Evolutionary conservation across 345 rosid genomes (phyloP).

Genomic region (Microcos paniculata): DNA sequence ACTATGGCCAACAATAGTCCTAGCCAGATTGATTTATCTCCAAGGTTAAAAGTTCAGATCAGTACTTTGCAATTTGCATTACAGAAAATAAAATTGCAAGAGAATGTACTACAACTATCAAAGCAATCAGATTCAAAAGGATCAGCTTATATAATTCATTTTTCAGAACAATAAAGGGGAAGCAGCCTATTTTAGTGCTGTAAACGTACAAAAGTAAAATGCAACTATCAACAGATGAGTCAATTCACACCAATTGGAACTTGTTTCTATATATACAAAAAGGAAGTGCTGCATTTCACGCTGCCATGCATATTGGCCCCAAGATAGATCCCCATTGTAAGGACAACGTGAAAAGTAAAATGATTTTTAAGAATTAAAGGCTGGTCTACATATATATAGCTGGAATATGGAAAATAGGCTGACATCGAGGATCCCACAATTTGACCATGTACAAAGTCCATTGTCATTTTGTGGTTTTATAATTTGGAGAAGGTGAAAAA

Average conservation of each 20-base stretch:
- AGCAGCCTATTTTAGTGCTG: background rate
- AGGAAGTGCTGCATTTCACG: background rate
- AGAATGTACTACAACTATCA: background rate
- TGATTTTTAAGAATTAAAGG: background rate
- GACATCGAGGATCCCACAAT: conserved; percentile 9
- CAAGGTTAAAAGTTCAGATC: no score
- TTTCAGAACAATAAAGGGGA: background rate
- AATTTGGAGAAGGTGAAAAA: background rate
- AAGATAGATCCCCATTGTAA: background rate
- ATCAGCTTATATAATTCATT: background rate
- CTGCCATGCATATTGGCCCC: background rate
- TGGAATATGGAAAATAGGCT: background rate
- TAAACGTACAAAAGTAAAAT: background rate
- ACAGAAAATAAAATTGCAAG: no score
- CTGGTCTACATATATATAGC: background rate
- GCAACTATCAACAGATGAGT: background rate
- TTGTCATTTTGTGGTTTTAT: background rate
- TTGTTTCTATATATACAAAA: background rate
- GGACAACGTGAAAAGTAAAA: background rate
- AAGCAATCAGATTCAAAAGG: background rate
- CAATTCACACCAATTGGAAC: background rate
- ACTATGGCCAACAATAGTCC: no score
- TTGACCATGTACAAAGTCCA: background rate
- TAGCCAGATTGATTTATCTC: no score
- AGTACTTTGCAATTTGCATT: no score